Conservation (phyloP, 2,329 filamentous ascomycete species). For the Fusarium pilosicola region DNA sequence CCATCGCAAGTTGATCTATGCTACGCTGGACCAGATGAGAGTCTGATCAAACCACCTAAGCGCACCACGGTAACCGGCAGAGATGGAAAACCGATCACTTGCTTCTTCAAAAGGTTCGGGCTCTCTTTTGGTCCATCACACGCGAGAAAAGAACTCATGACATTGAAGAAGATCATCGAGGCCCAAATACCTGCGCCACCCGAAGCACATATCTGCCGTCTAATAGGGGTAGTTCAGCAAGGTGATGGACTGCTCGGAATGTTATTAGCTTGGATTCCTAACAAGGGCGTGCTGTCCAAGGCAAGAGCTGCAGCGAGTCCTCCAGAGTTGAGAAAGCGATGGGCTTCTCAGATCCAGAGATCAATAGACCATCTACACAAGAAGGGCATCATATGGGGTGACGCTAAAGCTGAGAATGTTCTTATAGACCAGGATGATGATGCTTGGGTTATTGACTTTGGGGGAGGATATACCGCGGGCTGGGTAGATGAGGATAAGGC, state of each 20-base stretch:
- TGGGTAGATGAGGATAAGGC: not conserved
- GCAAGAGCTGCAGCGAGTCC: not conserved
- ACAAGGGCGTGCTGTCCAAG: not conserved
- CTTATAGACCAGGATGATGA: not conserved
- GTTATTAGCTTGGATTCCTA: not conserved
- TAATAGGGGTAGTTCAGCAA: rapidly evolving
- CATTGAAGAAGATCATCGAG: not conserved
- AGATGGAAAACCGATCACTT: not conserved
- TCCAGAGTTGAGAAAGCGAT: not conserved
- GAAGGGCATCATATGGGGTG: not conserved
- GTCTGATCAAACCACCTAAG: not conserved
- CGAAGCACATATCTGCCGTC: not conserved
- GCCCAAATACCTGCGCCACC: rapidly evolving
- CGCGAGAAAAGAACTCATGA: not conserved
- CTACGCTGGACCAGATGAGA: not conserved
- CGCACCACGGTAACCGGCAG: rapidly evolving
- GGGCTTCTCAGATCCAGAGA: not conserved
- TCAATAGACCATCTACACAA: not conserved
- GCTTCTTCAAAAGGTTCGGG: not conserved
- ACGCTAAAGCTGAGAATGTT: not conserved
- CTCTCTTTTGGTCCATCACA: not conserved
- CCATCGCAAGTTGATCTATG: not conserved
- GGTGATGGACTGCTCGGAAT: not conserved
- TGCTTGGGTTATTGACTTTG: conserved; percentile 8
- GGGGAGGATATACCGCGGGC: not conserved